Percentiles rank a stretch among this genome's conserved stretches.
Conservation (phyloP, 2,329 filamentous ascomycete species). For the Xylariaceae sp. region DNA sequence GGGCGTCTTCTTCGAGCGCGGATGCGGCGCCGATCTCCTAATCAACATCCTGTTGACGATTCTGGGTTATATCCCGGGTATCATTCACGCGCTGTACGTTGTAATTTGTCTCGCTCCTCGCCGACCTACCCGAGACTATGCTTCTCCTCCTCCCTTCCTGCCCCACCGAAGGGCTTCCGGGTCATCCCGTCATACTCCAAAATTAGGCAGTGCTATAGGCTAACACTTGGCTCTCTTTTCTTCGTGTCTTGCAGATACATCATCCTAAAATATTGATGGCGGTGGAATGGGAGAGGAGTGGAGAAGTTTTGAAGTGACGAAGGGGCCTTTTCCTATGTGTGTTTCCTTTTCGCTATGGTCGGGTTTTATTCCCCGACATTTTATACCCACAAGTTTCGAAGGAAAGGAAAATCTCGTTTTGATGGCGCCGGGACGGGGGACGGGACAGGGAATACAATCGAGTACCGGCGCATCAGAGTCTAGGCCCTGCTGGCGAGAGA, state of each 20-base stretch:
- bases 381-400: conserved; percentile 8
- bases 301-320: neutral
- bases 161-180: conserved; percentile 16
- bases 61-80: conserved; percentile 64
- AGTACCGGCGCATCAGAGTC: too few species aligned
- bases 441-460: too few species aligned
- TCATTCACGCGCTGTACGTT: conserved; percentile 72
- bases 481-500: neutral
- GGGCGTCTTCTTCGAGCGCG: conserved; percentile 77
- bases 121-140: conserved; percentile 4
- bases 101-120: neutral
- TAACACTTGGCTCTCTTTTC: conserved; percentile 3
- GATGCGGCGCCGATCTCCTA: conserved; percentile 68
- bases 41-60: conserved; percentile 76
- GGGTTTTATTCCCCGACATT: conserved; percentile 7
- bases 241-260: conserved; percentile 52
- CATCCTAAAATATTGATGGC: conserved; percentile 65
- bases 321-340: neutral
- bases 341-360: conserved; percentile 3
- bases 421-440: neutral
- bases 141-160: conserved; percentile 5
- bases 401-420: neutral
- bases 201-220: neutral
- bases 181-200: conserved; percentile 7
- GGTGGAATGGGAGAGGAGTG: neutral